Conservation (phyloP, 129 eudicot species). For the Dittrichia graveolens region DNA sequence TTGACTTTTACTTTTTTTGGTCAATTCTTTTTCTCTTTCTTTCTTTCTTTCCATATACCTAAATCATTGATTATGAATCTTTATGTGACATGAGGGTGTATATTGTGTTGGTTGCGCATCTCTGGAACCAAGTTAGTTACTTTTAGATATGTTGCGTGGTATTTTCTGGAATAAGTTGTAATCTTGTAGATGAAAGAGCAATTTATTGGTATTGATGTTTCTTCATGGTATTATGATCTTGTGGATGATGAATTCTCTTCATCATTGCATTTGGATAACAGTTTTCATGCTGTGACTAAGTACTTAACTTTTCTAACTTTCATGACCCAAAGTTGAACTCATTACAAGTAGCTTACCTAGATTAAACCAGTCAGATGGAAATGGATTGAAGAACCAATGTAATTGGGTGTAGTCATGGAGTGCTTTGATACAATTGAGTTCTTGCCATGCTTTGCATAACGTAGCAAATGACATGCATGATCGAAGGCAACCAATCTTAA, state of each 20-base stretch:
- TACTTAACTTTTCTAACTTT: background rate
- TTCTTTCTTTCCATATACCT: background rate
- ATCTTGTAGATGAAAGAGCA: constrained; percentile 7
- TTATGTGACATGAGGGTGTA: constrained; percentile 1
- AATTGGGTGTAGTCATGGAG: background rate
- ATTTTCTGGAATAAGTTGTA: background rate
- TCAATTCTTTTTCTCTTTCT: background rate
- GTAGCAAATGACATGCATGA: background rate
- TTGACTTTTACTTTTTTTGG: no score
- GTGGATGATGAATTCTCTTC: background rate
- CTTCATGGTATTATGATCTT: constrained; percentile 3
- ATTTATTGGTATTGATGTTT: constrained; percentile 3
- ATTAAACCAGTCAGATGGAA: background rate
- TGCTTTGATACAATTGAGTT: background rate
- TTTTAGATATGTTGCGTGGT: background rate
- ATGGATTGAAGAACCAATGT: background rate
- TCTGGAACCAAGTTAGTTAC: background rate
- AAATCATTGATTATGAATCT: background rate
- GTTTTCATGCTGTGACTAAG: background rate
- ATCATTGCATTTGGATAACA: background rate
- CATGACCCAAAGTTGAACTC: background rate
- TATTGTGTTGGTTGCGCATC: no score
- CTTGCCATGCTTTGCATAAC: background rate
- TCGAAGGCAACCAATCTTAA: background rate
- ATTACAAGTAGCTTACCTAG: background rate